phyloP scores from a whole-genome alignment of 371 early-diverging fungal genomes.

The Sporodiniella umbellata region DNA sequence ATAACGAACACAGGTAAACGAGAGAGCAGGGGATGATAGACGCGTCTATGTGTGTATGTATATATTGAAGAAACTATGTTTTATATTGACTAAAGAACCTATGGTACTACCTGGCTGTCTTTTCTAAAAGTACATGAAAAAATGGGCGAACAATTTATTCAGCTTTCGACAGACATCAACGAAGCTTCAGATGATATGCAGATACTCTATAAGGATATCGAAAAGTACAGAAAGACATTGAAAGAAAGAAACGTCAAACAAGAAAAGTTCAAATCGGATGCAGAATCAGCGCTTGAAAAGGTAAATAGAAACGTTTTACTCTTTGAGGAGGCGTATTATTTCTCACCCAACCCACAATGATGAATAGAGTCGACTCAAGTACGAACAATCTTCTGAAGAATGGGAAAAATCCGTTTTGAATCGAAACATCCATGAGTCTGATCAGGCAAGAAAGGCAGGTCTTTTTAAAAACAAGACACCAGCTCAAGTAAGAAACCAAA shows the following conservation, averaged over 20 bases:
- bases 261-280: constrained; percentile 60
- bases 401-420: constrained; percentile 72
- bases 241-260: constrained; percentile 71
- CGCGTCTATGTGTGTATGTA: too few species aligned
- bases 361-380: constrained; percentile 59
- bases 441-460: constrained; percentile 40
- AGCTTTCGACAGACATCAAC: constrained; percentile 54
- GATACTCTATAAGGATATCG: constrained; percentile 71
- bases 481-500: constrained; percentile 46
- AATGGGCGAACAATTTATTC: constrained; percentile 65
- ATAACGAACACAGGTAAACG: constrained; percentile 37
- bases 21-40: too few species aligned
- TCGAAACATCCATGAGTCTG: constrained; percentile 46
- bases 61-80: background rate
- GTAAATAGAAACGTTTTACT: constrained; percentile 21
- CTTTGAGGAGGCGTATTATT: too few species aligned
- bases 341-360: too few species aligned
- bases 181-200: constrained; percentile 70
- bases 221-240: constrained; percentile 72
- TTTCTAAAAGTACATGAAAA: constrained; percentile 70
- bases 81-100: constrained; percentile 34
- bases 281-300: constrained; percentile 71
- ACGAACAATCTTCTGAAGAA: constrained; percentile 67
- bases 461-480: constrained; percentile 52
- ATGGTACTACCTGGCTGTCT: constrained; percentile 51